Percentiles rank a stretch among this genome's conserved stretches.
Evolutionary conservation across 2,329 filamentous ascomycete species (phyloP).

Genomic region (Waltergamsia citrina): DNA sequence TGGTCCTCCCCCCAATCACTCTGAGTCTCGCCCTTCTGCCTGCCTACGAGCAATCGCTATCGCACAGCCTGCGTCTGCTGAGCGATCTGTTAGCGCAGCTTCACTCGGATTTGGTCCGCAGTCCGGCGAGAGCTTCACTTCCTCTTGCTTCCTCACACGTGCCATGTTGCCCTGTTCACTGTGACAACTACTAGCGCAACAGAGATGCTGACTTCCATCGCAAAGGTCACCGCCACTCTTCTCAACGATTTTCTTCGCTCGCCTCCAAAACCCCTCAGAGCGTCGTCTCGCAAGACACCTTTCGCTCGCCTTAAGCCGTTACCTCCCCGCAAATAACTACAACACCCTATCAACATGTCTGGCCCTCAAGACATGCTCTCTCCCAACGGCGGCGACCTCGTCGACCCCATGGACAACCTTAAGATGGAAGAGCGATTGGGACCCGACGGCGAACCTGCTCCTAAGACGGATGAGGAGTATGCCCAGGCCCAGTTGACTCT

Average conservation of each 20-base stretch:
- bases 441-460: constrained; percentile 67
- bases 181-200: too few species aligned
- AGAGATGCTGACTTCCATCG: too few species aligned
- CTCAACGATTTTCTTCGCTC: not conserved
- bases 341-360: constrained; percentile 41
- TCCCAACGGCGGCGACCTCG: constrained; percentile 50
- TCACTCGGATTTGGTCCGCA: too few species aligned
- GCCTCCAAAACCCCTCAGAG: not conserved
- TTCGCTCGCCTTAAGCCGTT: not conserved
- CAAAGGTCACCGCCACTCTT: too few species aligned
- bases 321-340: not conserved
- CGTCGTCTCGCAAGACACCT: not conserved
- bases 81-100: too few species aligned
- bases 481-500: constrained; percentile 86
- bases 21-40: too few species aligned
- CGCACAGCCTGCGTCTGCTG: too few species aligned
- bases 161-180: too few species aligned
- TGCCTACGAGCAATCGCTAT: too few species aligned
- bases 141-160: too few species aligned
- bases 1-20: too few species aligned
- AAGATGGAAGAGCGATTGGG: constrained; percentile 58
- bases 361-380: constrained; percentile 46
- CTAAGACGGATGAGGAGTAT: constrained; percentile 96
- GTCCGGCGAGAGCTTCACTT: too few species aligned
- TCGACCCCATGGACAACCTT: constrained; percentile 54